Percentiles rank a stretch among this genome's conserved stretches.
Evolutionary conservation across 2,329 filamentous ascomycete species (phyloP).

Genomic region (Hymenoscyphus linearis): DNA sequence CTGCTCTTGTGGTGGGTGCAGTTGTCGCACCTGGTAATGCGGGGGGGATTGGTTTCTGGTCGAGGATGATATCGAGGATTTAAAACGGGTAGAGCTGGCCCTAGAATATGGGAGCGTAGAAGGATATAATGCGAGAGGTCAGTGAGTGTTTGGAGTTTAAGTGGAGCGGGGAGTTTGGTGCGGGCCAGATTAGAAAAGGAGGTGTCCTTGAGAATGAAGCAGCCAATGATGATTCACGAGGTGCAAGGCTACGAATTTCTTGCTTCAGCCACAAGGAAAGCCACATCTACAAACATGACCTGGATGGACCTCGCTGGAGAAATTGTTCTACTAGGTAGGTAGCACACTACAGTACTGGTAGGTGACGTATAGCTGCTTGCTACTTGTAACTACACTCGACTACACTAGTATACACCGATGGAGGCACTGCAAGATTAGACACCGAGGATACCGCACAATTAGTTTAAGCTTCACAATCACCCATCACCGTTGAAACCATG

Average conservation of each 20-base stretch:
- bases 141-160: conserved; percentile 2
- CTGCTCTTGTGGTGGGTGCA: conserved; percentile 2
- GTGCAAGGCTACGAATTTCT: background rate
- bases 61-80: background rate
- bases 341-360: no score
- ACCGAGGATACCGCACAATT: no score
- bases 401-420: no score
- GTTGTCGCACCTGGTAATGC: background rate
- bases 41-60: background rate
- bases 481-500: background rate
- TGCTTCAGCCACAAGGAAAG: background rate
- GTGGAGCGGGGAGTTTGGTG: conserved; percentile 1
- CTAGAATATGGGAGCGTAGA: background rate
- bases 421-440: no score
- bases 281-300: background rate
- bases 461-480: no score
- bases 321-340: no score
- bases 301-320: no score
- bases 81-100: background rate
- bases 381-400: no score
- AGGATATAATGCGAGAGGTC: background rate
- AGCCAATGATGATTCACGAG: background rate
- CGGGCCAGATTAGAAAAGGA: conserved; percentile 5
- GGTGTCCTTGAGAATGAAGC: background rate
- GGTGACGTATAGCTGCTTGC: no score